Evolutionary conservation across 257 asterid genomes (phyloP).

Genomic region (Solanum verrucosum): DNA sequence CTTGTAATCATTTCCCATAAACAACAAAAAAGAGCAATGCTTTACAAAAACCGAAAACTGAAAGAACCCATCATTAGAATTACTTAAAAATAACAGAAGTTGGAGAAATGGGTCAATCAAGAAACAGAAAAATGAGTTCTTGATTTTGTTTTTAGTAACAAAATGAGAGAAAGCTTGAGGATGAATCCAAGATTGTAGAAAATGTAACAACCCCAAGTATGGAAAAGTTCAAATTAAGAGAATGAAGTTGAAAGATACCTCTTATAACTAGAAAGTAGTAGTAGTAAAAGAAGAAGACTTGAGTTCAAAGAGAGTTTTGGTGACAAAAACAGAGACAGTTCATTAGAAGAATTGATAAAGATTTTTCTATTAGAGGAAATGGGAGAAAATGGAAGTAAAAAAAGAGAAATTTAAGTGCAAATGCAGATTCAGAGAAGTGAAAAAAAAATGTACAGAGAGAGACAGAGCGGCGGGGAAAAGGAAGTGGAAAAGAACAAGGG

Average conservation of each 20-base stretch:
- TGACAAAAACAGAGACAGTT: conserved; percentile 15
- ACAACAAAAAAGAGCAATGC: conserved; percentile 8
- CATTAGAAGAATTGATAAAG: not conserved
- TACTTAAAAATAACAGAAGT: not conserved
- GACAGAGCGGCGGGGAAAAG: not conserved
- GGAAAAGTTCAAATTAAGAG: conserved; percentile 16
- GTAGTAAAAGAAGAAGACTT: conserved; percentile 25
- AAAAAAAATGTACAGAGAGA: not conserved
- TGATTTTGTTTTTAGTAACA: not conserved
- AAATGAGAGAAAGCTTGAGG: not conserved
- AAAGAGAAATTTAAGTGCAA: not conserved
- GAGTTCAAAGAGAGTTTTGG: conserved; percentile 47
- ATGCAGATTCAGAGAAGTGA: not conserved
- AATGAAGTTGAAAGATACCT: conserved; percentile 12
- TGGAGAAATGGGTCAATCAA: not conserved
- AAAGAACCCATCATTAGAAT: conserved; percentile 3
- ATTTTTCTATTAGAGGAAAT: not conserved
- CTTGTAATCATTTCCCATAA: not conserved
- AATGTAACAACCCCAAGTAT: conserved; percentile 36
- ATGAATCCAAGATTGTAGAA: not conserved
- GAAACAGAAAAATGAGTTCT: not conserved
- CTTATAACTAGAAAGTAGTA: not conserved
- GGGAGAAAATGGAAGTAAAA: not conserved
- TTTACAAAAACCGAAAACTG: not conserved
- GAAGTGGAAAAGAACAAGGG: not conserved